A percentile compares a stretch with the other conserved stretches of the same genome.
phyloP scores from a whole-genome alignment of 306 rosid genomes.

The Prunus kanzakura region DNA sequence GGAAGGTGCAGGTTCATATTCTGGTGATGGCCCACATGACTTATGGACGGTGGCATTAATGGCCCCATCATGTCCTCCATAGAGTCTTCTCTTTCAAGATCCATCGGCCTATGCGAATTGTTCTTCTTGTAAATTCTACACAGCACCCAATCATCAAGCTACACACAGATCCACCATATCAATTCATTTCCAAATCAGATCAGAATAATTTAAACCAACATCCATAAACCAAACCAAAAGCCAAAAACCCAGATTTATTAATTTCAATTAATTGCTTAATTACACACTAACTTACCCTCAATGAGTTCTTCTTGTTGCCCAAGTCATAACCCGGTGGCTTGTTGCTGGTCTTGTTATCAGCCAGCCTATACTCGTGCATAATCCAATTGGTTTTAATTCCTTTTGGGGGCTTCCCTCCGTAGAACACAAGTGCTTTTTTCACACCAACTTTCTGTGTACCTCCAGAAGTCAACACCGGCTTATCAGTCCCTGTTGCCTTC shows the following conservation, averaged over 20 bases:
- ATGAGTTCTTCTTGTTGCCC: conserved; percentile 85
- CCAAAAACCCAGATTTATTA: background rate
- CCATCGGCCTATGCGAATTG: conserved; percentile 53
- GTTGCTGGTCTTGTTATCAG: conserved; percentile 61
- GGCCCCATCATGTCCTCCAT: conserved; percentile 55
- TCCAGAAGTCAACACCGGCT: conserved; percentile 63
- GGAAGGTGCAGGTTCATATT: conserved; percentile 50
- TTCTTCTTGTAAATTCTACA: conserved; percentile 94
- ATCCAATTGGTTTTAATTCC: conserved; percentile 96
- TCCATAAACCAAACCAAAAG: too few relatives aligned
- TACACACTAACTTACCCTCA: conserved; percentile 48
- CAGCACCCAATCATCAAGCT: conserved; percentile 96
- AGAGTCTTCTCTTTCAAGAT: conserved; percentile 61
- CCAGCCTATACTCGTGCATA: conserved; percentile 89
- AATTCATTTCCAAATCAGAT: background rate
- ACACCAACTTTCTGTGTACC: conserved; percentile 82
- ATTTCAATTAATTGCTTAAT: background rate
- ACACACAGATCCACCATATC: background rate
- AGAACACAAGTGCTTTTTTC: conserved; percentile 89
- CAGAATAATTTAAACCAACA: background rate
- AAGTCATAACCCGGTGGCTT: conserved; percentile 72
- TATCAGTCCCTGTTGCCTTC: conserved; percentile 97
- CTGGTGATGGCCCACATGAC: conserved; percentile 20
- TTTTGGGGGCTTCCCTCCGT: conserved; percentile 89
- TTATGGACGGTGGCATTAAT: conserved; percentile 37